Evolutionary conservation across 169 alveolate species (phyloP).

Genomic region (Prorocentrum cordatum): DNA sequence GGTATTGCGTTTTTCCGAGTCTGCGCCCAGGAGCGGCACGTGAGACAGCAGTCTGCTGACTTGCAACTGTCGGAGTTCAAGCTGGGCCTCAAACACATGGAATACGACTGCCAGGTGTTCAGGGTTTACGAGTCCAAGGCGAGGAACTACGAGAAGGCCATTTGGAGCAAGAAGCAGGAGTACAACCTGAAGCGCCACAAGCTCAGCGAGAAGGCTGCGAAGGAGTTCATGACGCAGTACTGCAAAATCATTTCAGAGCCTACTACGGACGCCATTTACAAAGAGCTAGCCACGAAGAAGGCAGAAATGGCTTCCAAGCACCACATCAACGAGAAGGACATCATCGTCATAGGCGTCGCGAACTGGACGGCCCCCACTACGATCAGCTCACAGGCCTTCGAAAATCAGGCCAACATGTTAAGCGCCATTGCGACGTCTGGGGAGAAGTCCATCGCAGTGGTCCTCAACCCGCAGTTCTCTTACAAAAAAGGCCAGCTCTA

Average conservation of each 20-base stretch:
- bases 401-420: neutral
- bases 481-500: slow-evolving; percentile 1
- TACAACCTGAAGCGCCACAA: too few species aligned
- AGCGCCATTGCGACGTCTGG: too few species aligned
- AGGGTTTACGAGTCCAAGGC: too few species aligned
- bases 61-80: too few species aligned
- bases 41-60: too few species aligned
- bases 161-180: too few species aligned
- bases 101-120: too few species aligned
- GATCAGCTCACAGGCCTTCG: neutral
- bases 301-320: neutral
- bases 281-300: neutral
- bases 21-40: too few species aligned
- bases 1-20: too few species aligned
- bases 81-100: too few species aligned
- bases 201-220: neutral
- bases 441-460: neutral
- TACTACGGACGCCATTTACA: neutral
- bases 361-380: slow-evolving; percentile 11
- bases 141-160: too few species aligned
- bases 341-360: neutral
- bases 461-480: neutral
- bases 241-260: neutral
- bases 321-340: neutral
- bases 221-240: neutral